These are phyloP conservation scores for Kwoniella pini DNA, from an alignment of 768 basidiomycete species.

Conservation along the genomic window DNA sequence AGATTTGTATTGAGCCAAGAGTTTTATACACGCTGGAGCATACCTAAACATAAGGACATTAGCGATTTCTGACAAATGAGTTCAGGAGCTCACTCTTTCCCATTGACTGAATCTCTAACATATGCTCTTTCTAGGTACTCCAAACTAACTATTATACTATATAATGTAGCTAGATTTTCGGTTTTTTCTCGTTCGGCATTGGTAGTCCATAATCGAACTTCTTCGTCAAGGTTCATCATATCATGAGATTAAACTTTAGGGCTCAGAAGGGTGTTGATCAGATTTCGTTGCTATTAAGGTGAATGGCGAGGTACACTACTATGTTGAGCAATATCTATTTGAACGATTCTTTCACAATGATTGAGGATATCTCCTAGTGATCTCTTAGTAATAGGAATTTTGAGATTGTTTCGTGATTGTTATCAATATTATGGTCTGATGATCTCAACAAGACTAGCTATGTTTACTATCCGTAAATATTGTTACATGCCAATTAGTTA, in stretches of 20 bases:
- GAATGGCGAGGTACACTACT: too few relatives aligned
- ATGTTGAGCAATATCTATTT: too few relatives aligned
- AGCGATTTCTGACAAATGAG: too few relatives aligned
- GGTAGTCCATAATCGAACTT: conserved; percentile 80
- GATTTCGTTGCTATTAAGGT: too few relatives aligned
- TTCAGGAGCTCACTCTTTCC: conserved; percentile 71
- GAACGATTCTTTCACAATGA: too few relatives aligned
- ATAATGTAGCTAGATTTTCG: conserved; percentile 84
- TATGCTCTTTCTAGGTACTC: conserved; percentile 96
- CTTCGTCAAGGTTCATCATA: conserved; percentile 71
- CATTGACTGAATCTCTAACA: conserved; percentile 86
- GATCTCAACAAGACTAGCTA: too few relatives aligned
- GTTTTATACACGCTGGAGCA: conserved; percentile 87
- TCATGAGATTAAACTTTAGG: neutral
- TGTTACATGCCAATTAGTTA: neutral
- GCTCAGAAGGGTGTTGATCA: too few relatives aligned
- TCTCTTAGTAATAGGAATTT: too few relatives aligned
- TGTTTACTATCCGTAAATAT: neutral
- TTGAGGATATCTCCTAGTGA: too few relatives aligned
- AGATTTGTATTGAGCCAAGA: conserved; percentile 97
- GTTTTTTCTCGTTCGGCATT: conserved; percentile 88
- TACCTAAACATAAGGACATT: conserved; percentile 67
- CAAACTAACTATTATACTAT: conserved; percentile 83
- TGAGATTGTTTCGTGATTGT: too few relatives aligned
- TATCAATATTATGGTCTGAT: too few relatives aligned